phyloP scores from a whole-genome alignment of 2,329 filamentous ascomycete genomes.

The Aspergillus fumigatus region DNA sequence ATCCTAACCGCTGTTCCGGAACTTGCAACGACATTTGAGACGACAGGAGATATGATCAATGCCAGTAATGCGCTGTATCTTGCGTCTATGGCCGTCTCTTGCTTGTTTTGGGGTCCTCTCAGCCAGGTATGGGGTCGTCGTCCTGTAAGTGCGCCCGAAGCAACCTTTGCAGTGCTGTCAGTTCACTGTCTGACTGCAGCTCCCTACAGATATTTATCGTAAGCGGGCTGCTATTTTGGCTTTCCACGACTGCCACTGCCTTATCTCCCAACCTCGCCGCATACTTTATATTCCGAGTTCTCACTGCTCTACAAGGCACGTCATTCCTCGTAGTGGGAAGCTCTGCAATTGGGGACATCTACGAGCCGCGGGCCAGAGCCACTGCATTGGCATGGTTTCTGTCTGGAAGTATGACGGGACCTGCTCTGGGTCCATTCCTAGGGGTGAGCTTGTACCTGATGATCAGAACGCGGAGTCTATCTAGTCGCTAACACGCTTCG shows the following conservation, averaged over 20 bases:
- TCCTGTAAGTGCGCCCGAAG: conserved; percentile 41
- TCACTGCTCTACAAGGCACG: conserved; percentile 72
- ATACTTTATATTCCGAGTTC: conserved; percentile 70
- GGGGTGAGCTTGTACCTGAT: conserved; percentile 22
- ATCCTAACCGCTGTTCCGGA: conserved; percentile 71
- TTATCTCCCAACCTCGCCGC: conserved; percentile 64
- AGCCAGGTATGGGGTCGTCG: conserved; percentile 61
- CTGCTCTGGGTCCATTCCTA: conserved; percentile 55
- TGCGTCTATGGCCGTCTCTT: conserved; percentile 66
- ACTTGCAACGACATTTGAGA: conserved; percentile 61
- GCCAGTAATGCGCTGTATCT: conserved; percentile 72
- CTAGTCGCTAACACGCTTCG: conserved; percentile 27
- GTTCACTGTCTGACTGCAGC: conserved; percentile 3
- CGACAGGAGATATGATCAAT: conserved; percentile 66
- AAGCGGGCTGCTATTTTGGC: conserved; percentile 61
- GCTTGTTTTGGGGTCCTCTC: conserved; percentile 68
- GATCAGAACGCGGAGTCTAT: neutral
- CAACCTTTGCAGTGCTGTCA: neutral
- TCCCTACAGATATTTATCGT: conserved; percentile 50
- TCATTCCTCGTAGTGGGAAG: conserved; percentile 69
- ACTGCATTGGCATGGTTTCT: conserved; percentile 72
- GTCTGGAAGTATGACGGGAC: conserved; percentile 66
- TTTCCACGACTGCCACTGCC: conserved; percentile 67
- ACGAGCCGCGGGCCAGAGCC: conserved; percentile 62
- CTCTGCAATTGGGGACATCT: conserved; percentile 64